Base-by-base conservation (phyloP, 1,284 basidiomycete genomes). In the Lentinus polychrous region DNA sequence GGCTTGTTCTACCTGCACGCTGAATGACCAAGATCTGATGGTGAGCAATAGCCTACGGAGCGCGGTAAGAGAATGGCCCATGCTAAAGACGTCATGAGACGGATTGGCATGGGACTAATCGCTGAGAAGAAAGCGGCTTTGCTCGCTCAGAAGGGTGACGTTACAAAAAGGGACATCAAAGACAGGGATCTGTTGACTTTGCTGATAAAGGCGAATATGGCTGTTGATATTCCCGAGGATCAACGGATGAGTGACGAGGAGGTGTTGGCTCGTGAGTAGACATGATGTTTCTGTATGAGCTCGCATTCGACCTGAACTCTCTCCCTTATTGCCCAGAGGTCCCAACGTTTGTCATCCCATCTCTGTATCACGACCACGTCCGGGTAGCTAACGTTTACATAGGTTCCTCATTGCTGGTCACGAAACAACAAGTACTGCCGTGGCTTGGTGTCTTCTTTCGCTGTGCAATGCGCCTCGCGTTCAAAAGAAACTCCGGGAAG, bases 221-320 rank as follows among this genome's bases (percentile, higher is more conserved):
- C 76, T 2, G 66, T 70, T 0, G 78, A 83, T 45, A 59, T 82
- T 8, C 70, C 76, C 0, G 74, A 77, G 15, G 70, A 61, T 27
- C 81, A 87, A 55, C 70, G 73, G 36, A 66, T 93, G 69, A 73
- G 72, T 18, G 87, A 92, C 54, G 75, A 79, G 20, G 89, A 91
- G 54, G 81, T 92, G 0, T 57, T 86, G 23, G 78, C 81, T 6
- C 90, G 44, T 45, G 18, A 37, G 44, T 45, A 20, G 14, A 7
- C 15, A 40, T 43, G 12, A 8, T 23, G 31, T 37, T 12, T 15
- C 31, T 4, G 4, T 31, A 11, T n/a, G 4, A 36, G 20, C 14
- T 4, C 10, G 14, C 44, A 17, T 10, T 18, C 23, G 22, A n/a
- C 31, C 18, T 35, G 31, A n/a, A 17, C 8, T 22, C 15, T 18